Evolutionary conservation across 2,329 filamentous ascomycete genomes (phyloP).

Genomic region (Pseudogymnoascus sp.): DNA sequence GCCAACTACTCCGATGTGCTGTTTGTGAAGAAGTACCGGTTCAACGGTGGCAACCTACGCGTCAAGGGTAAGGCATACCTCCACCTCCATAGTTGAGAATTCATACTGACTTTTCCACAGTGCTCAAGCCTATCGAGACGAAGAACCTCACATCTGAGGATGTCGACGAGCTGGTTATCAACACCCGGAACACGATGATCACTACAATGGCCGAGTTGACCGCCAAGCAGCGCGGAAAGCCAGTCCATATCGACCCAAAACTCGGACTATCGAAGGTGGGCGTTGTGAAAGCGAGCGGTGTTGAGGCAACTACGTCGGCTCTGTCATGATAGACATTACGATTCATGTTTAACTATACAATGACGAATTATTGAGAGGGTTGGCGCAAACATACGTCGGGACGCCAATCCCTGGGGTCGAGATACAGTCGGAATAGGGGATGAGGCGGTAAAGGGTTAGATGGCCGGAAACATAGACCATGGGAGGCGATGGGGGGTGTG

Average conservation of each 20-base stretch:
- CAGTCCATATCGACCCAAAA: conserved; percentile 22
- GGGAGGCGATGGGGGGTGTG: background rate
- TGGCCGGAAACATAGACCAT: background rate
- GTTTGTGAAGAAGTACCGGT: conserved; percentile 56
- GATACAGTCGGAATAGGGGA: background rate
- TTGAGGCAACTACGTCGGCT: conserved; percentile 20
- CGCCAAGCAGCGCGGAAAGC: conserved; percentile 42
- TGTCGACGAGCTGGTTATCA: conserved; percentile 65
- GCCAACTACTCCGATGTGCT: conserved; percentile 75
- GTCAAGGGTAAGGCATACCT: conserved; percentile 56
- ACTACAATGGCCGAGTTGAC: conserved; percentile 53
- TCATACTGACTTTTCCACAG: conserved; percentile 37
- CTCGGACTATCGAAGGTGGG: conserved; percentile 18
- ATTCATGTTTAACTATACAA: conserved; percentile 3
- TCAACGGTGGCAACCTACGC: conserved; percentile 64
- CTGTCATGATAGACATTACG: conserved; percentile 7
- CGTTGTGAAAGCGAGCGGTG: conserved; percentile 27
- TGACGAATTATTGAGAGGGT: background rate
- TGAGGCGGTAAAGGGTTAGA: background rate
- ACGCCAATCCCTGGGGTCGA: background rate
- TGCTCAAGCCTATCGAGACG: conserved; percentile 76
- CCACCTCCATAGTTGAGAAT: background rate
- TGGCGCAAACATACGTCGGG: background rate
- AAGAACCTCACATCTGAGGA: conserved; percentile 66
- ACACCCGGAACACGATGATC: conserved; percentile 70